Base-by-base conservation (phyloP, 208 protist species). In the Trypanosoma theileri region DNA sequence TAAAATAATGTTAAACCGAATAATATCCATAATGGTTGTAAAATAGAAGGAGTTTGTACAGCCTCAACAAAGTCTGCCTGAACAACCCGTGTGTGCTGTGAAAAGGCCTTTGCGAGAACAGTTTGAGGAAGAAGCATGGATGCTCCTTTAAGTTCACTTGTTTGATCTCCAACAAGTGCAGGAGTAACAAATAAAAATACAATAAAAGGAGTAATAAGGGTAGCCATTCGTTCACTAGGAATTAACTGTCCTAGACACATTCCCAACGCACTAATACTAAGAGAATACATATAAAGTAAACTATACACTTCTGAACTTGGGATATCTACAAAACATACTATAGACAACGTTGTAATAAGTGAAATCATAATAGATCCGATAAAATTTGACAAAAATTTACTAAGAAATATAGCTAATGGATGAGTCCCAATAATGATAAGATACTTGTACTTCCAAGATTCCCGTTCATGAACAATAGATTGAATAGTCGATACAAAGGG, bases 371-470 rank as follows among this genome's bases (percentile, higher is more conserved):
- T 63, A 24, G 76, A 57, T 7, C 57, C 31, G 10, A 63, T 35
- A 59, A 64, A 77, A 24, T 58, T 31, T 24, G 52, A n/a, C 17
- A 82, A 66, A 63, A 66, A 81, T 54, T 72, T 69, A 55, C 57
- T 70, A 3, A 71, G 7, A 16, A 62, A 61, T 54, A 74, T 82
- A 13, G 71, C 44, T 28, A 41, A 16, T 12, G 64, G 55, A 45
- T 63, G 46, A 9, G 68, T 40, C 21, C 77, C 77, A 21, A 79
- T 80, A 52, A 82, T 48, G 42, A 80, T 65, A 67, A 82, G 74
- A 24, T 62, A 71, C 61, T 66, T 63, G 16, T 62, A 7, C 42
- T 75, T 50, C 45, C 56, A 60, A 12, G 53, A 26, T 42, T 78
- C 73, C 12, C 65, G 62, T 24, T 82, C 77, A 50, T 26, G 21